These are phyloP conservation scores for Ilyonectria robusta DNA, from an alignment of 2,329 filamentous ascomycete genomes.

Conservation along the genomic window DNA sequence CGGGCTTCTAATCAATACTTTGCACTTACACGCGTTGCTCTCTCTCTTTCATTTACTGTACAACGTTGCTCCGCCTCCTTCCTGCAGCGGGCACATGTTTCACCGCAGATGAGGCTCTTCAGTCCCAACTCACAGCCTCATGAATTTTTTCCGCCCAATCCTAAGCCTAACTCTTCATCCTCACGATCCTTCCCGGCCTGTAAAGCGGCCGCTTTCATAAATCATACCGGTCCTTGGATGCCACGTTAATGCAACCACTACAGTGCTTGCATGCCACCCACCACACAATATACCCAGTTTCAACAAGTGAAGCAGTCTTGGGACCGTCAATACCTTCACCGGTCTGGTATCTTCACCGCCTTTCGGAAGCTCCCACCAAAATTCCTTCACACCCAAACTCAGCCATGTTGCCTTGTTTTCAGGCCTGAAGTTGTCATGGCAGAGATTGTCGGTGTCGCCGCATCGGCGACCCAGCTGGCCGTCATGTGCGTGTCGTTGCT, in stretches of 20 bases:
- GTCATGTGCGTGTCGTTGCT: slow-evolving; percentile 32
- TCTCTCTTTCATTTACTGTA: not conserved
- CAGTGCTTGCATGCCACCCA: slow-evolving; percentile 24
- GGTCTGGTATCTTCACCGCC: slow-evolving; percentile 26
- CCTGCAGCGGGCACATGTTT: slow-evolving; percentile 8
- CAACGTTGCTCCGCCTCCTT: slow-evolving; percentile 28
- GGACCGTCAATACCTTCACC: slow-evolving; percentile 14
- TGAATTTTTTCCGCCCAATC: not conserved
- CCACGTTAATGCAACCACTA: slow-evolving; percentile 36
- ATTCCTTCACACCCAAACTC: not conserved
- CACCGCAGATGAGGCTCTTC: slow-evolving; percentile 36
- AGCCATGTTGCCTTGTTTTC: slow-evolving; percentile 14
- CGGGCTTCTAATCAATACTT: not conserved
- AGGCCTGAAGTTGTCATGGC: slow-evolving; percentile 35
- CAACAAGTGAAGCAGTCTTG: not conserved
- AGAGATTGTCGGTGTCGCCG: slow-evolving; percentile 42
- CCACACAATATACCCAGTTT: not conserved
- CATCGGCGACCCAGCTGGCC: slow-evolving; percentile 38
- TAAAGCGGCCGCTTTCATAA: slow-evolving; percentile 13
- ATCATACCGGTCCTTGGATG: slow-evolving; percentile 16
- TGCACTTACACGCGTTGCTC: not conserved
- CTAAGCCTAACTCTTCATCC: slow-evolving; percentile 8
- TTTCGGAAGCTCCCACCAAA: not conserved
- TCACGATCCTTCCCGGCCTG: not conserved
- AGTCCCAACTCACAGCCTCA: not conserved